These are phyloP conservation scores for Berkeleyomyces basicola DNA, from an alignment of 2,329 filamentous ascomycete species.

Conservation along the genomic window DNA sequence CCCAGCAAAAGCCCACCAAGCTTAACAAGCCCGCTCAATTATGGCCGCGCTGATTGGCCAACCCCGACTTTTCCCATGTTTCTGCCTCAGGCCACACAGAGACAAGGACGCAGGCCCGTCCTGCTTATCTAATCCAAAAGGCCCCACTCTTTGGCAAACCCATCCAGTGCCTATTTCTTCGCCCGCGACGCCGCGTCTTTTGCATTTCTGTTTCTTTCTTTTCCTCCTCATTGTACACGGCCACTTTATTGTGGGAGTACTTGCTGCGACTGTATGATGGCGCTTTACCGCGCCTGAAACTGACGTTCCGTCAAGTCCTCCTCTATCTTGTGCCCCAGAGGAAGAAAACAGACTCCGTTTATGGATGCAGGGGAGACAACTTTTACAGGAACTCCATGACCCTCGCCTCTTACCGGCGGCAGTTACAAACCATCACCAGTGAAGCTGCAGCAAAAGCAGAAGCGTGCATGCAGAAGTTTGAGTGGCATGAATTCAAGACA, in stretches of 20 bases:
- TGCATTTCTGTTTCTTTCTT: slow-evolving; percentile 23
- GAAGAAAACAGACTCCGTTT: slow-evolving; percentile 38
- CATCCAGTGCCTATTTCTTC: slow-evolving; percentile 15
- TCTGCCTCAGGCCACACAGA: slow-evolving; percentile 24
- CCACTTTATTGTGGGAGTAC: slow-evolving; percentile 58
- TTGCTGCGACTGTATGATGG: slow-evolving; percentile 28
- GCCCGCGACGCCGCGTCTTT: slow-evolving; percentile 15
- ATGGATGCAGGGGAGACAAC: slow-evolving; percentile 54
- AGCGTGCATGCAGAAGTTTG: too few species aligned
- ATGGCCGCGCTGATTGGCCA: slow-evolving; percentile 27
- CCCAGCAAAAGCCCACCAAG: slow-evolving; percentile 4
- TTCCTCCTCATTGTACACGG: slow-evolving; percentile 44
- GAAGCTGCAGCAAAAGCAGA: background rate
- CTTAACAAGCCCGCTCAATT: slow-evolving; percentile 17
- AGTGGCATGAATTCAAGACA: too few species aligned
- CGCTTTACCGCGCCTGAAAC: background rate
- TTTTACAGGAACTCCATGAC: slow-evolving; percentile 35
- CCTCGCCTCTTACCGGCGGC: slow-evolving; percentile 58
- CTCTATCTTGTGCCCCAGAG: slow-evolving; percentile 60
- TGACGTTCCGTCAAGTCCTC: slow-evolving; percentile 42
- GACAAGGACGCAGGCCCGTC: background rate
- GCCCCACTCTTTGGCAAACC: background rate
- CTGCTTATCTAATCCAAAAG: background rate
- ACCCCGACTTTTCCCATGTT: slow-evolving; percentile 1
- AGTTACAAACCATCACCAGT: slow-evolving; percentile 33